Evolutionary conservation across 257 asterid genomes (phyloP).

Genomic region (Fraxinus americana): DNA sequence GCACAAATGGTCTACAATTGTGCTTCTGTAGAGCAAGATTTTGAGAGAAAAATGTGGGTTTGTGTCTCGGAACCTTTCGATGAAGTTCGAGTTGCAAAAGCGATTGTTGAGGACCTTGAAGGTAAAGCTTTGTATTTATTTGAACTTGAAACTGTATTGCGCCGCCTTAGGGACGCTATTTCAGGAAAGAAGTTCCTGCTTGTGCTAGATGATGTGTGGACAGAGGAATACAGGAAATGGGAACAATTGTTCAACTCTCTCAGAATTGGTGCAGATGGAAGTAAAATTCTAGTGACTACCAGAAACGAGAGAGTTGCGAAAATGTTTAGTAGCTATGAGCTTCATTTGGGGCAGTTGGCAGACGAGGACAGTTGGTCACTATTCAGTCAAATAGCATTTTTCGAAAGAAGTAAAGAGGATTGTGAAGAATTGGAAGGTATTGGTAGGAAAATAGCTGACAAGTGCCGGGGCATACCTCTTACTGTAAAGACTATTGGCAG

Average conservation of each 20-base stretch:
- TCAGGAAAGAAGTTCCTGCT: conserved; percentile 41
- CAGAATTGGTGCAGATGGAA: conserved; percentile 42
- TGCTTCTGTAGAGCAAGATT: conserved; percentile 22
- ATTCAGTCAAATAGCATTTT: conserved; percentile 43
- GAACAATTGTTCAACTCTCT: conserved; percentile 51
- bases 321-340: conserved; percentile 39
- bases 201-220: conserved; percentile 58
- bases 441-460: conserved; percentile 38
- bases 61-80: conserved; percentile 59
- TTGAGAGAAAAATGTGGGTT: conserved; percentile 47
- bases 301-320: conserved; percentile 44
- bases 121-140: conserved; percentile 38
- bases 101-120: conserved; percentile 47
- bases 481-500: conserved; percentile 44
- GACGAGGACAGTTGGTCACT: conserved; percentile 38
- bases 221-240: conserved; percentile 44
- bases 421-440: conserved; percentile 30
- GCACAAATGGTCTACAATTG: conserved; percentile 45
- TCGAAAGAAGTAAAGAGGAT: conserved; percentile 24
- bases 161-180: conserved; percentile 32
- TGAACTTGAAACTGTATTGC: conserved; percentile 37
- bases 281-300: conserved; percentile 47
- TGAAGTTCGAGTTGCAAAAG: conserved; percentile 47
- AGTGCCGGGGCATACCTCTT: conserved; percentile 53
- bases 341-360: conserved; percentile 36